Conservation (phyloP, 768 basidiomycete genomes). For the Auricularia sp. region DNA sequence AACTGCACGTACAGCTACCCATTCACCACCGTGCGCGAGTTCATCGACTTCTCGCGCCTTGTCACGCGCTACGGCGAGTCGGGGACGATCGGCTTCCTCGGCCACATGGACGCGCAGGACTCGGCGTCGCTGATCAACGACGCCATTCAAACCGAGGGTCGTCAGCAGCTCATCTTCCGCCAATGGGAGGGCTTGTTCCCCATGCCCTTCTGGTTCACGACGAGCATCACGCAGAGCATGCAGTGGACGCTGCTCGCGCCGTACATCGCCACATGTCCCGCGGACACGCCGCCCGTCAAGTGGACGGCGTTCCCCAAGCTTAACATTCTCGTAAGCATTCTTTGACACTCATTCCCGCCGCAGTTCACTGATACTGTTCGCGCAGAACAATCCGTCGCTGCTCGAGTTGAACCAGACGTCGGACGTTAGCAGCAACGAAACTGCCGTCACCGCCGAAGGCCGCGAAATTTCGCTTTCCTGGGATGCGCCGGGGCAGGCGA, state of each 20-base stretch:
- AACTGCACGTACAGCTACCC: conserved; percentile 50
- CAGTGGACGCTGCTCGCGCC: conserved; percentile 51
- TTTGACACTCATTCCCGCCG: not conserved
- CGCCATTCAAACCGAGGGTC: conserved; percentile 49
- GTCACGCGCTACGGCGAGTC: conserved; percentile 48
- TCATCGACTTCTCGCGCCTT: conserved; percentile 45
- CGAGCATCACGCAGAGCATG: conserved; percentile 52
- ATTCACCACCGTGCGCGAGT: conserved; percentile 47
- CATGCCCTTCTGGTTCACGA: conserved; percentile 42
- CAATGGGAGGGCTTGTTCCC: conserved; percentile 55
- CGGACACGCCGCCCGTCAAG: conserved; percentile 39
- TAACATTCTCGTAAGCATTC: conserved; percentile 32
- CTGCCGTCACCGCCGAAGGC: conserved; percentile 38
- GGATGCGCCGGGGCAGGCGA: conserved; percentile 45
- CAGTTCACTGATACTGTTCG: not conserved
- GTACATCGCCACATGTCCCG: conserved; percentile 43
- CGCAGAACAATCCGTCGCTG: conserved; percentile 24
- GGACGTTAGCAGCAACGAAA: conserved; percentile 46
- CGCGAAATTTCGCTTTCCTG: conserved; percentile 38
- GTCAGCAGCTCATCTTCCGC: conserved; percentile 58
- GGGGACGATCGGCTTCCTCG: conserved; percentile 55
- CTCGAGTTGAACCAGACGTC: conserved; percentile 32
- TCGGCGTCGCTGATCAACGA: conserved; percentile 44
- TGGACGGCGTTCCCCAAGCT: conserved; percentile 51
- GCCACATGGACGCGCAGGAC: conserved; percentile 49